Evolutionary conservation across 805 yeast species (phyloP).

Genomic region (Kodamaea laetipori): DNA sequence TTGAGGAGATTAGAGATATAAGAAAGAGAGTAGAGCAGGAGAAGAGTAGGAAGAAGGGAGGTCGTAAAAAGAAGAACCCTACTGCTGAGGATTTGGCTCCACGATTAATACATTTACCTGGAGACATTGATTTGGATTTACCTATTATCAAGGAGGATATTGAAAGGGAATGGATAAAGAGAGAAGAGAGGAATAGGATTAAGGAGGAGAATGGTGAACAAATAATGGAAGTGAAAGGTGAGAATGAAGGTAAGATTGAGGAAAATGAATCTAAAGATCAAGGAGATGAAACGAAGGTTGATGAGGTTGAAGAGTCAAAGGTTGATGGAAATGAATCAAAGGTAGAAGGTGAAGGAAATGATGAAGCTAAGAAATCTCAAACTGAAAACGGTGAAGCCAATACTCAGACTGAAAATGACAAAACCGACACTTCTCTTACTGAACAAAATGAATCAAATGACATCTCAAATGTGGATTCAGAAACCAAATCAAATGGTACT

Average conservation of each 20-base stretch:
- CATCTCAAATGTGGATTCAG: too few species aligned
- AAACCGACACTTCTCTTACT: constrained; percentile 8
- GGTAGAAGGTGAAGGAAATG: constrained; percentile 13
- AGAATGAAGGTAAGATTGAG: constrained; percentile 20
- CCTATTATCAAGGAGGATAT: constrained; percentile 31
- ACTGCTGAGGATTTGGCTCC: constrained; percentile 8
- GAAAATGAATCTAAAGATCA: constrained; percentile 19
- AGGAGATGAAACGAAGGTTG: not conserved
- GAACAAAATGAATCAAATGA: too few species aligned
- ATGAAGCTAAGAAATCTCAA: constrained; percentile 7
- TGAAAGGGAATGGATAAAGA: constrained; percentile 21
- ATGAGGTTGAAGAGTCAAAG: not conserved
- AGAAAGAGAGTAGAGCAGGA: constrained; percentile 23
- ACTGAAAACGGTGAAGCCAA: constrained; percentile 13
- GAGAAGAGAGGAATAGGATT: constrained; percentile 6
- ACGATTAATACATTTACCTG: constrained; percentile 29
- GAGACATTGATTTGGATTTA: constrained; percentile 28
- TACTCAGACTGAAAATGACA: constrained; percentile 9
- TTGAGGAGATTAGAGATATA: constrained; percentile 58
- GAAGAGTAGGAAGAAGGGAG: constrained; percentile 45
- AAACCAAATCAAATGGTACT: too few species aligned
- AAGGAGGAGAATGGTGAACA: constrained; percentile 4
- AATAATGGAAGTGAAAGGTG: constrained; percentile 1
- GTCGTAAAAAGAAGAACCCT: constrained; percentile 12
- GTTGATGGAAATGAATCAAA: constrained; percentile 1